Base-by-base conservation (phyloP, 257 asterid species). In the Hygrophila difformis region DNA sequence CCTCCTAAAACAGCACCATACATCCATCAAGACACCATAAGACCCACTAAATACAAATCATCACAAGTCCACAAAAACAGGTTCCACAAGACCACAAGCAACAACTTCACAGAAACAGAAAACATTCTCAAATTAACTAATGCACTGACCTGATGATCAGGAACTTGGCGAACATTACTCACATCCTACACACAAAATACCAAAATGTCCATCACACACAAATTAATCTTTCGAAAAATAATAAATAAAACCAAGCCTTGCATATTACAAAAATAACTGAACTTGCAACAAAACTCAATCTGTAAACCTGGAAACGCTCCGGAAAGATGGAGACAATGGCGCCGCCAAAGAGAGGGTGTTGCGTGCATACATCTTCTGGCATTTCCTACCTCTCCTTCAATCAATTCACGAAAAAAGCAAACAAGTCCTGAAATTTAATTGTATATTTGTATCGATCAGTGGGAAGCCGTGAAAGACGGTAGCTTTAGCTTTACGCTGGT, bases 81-180 rank as follows among this genome's bases (percentile, higher is more conserved):
- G n/a, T n/a, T n/a, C n/a, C n/a, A n/a, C n/a, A n/a, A n/a, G n/a
- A n/a, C n/a, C n/a, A n/a, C n/a, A n/a, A n/a, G n/a, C n/a, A n/a
- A n/a, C n/a, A n/a, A n/a, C n/a, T n/a, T n/a, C n/a, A n/a, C n/a
- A n/a, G n/a, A n/a, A n/a, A n/a, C n/a, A n/a, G n/a, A n/a, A n/a
- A n/a, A n/a, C n/a, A n/a, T n/a, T n/a, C n/a, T n/a, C n/a, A n/a
- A n/a, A n/a, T n/a, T n/a, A n/a, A n/a, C n/a, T n/a, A n/a, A n/a
- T n/a, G n/a, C n/a, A n/a, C 76, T 36, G 24, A 82, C 96, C 94
- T 88, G 97, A 65, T 88, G 84, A 73, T 88, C 95, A 41, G 97
- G 97, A 69, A 84, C 94, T 70, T 88, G 77, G 39, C 97, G 96
- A 2, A 84, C 35, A 49, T 65, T 51, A 45, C 96, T 84, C 9